These are phyloP conservation scores for Leccinum variicolor DNA, from an alignment of 768 basidiomycete genomes.

Conservation along the genomic window DNA sequence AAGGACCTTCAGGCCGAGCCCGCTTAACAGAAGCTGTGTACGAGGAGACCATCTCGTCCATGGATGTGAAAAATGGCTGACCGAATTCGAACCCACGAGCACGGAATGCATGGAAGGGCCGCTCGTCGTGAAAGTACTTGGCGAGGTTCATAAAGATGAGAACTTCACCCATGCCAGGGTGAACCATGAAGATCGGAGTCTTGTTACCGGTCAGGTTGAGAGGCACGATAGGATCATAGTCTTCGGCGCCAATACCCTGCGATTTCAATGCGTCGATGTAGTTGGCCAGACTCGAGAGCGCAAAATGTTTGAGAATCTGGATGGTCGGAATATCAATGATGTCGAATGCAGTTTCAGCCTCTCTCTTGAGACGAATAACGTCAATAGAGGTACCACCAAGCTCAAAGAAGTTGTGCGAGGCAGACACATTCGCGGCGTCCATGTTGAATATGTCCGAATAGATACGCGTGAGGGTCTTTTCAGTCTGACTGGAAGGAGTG, in stretches of 20 bases:
- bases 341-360: not conserved
- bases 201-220: not conserved
- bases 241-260: not conserved
- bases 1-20: not conserved
- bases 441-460: not conserved
- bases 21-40: not conserved
- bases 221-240: slow-evolving; percentile 1
- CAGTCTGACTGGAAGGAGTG: not conserved
- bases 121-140: not conserved
- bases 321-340: not conserved
- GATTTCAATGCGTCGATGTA: not conserved
- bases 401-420: not conserved
- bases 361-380: not conserved
- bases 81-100: not conserved
- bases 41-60: not conserved
- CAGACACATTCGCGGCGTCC: not conserved
- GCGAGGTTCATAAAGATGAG: not conserved
- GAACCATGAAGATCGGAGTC: not conserved
- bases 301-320: not conserved
- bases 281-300: not conserved
- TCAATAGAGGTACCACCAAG: not conserved
- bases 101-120: not conserved
- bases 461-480: not conserved
- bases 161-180: not conserved
- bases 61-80: not conserved